Conservation (phyloP, 345 rosid species). For the Heritiera littoralis region DNA sequence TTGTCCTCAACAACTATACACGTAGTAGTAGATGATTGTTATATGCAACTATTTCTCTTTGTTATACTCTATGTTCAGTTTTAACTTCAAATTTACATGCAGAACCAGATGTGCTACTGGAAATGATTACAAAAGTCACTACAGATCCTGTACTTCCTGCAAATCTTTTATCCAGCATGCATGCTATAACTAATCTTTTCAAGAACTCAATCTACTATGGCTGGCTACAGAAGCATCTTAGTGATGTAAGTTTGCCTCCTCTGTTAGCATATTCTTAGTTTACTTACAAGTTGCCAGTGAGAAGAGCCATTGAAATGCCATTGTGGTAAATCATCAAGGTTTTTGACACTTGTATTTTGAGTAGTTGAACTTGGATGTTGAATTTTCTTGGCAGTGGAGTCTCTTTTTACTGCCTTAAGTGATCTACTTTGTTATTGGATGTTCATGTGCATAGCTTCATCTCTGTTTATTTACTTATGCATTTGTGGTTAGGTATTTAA, state of each 20-base stretch:
- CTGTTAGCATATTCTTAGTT: not conserved
- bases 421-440: not conserved
- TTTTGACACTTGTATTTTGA: slow-evolving; percentile 1
- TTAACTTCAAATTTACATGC: slow-evolving; percentile 19
- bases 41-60: not conserved
- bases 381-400: not conserved
- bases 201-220: slow-evolving; percentile 60
- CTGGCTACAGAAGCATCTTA: slow-evolving; percentile 75
- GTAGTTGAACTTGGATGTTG: not conserved
- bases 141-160: slow-evolving; percentile 57
- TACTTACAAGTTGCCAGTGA: not conserved
- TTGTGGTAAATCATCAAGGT: not conserved
- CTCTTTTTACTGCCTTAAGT: not conserved
- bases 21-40: slow-evolving; percentile 15
- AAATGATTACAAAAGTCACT: slow-evolving; percentile 58
- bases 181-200: slow-evolving; percentile 78
- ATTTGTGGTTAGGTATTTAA: not conserved
- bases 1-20: not conserved
- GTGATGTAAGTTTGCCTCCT: slow-evolving; percentile 53
- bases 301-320: not conserved
- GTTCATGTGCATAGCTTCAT: not conserved
- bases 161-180: slow-evolving; percentile 76
- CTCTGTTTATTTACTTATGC: not conserved
- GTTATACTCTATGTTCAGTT: slow-evolving; percentile 16
- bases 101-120: slow-evolving; percentile 58